Evolutionary conservation across 805 yeast species (phyloP).

Genomic region (Ogataea paradorogensis): DNA sequence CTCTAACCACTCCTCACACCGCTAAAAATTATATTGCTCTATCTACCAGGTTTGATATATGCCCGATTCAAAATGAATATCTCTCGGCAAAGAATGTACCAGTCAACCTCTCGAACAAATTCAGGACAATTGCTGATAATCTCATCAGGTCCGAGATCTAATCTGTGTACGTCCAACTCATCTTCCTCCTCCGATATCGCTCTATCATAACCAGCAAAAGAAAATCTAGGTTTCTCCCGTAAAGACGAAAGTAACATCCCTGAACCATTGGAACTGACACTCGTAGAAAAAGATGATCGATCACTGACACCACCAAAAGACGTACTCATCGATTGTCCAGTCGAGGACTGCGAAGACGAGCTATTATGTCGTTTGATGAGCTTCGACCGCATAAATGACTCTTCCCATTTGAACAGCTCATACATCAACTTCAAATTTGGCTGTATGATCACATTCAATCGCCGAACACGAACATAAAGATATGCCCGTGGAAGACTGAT

Average conservation of each 20-base stretch:
- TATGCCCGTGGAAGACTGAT: slow-evolving; percentile 76
- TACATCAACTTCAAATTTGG: slow-evolving; percentile 91
- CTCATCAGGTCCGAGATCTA: slow-evolving; percentile 25
- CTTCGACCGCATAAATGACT: slow-evolving; percentile 27
- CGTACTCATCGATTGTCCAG: slow-evolving; percentile 16
- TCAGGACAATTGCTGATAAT: slow-evolving; percentile 32
- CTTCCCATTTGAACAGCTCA: slow-evolving; percentile 76
- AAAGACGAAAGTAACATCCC: slow-evolving; percentile 14
- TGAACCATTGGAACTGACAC: slow-evolving; percentile 23
- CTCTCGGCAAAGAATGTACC: slow-evolving; percentile 85
- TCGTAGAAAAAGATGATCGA: slow-evolving; percentile 27
- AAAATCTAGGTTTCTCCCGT: slow-evolving; percentile 17
- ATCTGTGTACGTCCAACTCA: slow-evolving; percentile 18
- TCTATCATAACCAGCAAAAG: slow-evolving; percentile 15
- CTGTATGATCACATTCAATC: slow-evolving; percentile 89
- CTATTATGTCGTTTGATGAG: slow-evolving; percentile 13
- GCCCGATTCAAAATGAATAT: slow-evolving; percentile 74
- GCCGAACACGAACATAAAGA: slow-evolving; percentile 80
- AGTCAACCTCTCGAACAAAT: slow-evolving; percentile 67
- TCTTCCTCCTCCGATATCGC: slow-evolving; percentile 22
- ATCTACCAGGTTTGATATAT: slow-evolving; percentile 40
- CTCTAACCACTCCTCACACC: background rate
- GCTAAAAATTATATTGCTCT: background rate
- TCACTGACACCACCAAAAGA: slow-evolving; percentile 19
- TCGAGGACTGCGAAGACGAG: slow-evolving; percentile 20